phyloP scores from a whole-genome alignment of 164 flowering plant species.

The Aristolochia contorta region DNA sequence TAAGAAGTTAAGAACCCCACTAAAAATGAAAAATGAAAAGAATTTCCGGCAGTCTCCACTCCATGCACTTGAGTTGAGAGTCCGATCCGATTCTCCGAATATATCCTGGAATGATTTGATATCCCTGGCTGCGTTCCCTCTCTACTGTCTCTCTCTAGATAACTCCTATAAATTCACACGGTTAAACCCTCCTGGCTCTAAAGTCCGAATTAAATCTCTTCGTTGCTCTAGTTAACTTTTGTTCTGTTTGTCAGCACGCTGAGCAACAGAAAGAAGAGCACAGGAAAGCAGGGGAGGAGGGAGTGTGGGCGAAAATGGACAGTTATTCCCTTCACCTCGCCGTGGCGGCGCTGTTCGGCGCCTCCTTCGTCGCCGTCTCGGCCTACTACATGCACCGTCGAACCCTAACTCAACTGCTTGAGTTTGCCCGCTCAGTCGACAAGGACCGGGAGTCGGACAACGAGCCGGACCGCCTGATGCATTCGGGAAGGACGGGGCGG shows the following conservation, averaged over 20 bases:
- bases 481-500: conserved; percentile 15
- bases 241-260: not conserved
- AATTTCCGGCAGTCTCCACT: too few relatives aligned
- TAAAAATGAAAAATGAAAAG: too few relatives aligned
- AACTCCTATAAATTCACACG: not conserved
- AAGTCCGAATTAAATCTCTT: not conserved
- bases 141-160: not conserved
- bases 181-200: not conserved
- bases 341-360: conserved; percentile 87
- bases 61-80: too few relatives aligned
- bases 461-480: conserved; percentile 18
- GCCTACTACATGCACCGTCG: conserved; percentile 84
- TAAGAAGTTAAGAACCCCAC: too few relatives aligned
- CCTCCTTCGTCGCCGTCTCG: conserved; percentile 80
- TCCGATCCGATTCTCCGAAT: not conserved
- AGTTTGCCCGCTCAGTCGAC: conserved; percentile 71
- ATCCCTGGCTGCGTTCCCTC: not conserved
- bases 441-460: conserved; percentile 26
- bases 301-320: conserved; percentile 36
- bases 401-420: conserved; percentile 70
- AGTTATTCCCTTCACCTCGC: conserved; percentile 65
- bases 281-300: not conserved
- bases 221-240: not conserved
- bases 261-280: not conserved
- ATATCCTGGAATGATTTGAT: not conserved